Base-by-base conservation (phyloP, 2,329 filamentous ascomycete species). In the Dothideomycetes sp. region DNA sequence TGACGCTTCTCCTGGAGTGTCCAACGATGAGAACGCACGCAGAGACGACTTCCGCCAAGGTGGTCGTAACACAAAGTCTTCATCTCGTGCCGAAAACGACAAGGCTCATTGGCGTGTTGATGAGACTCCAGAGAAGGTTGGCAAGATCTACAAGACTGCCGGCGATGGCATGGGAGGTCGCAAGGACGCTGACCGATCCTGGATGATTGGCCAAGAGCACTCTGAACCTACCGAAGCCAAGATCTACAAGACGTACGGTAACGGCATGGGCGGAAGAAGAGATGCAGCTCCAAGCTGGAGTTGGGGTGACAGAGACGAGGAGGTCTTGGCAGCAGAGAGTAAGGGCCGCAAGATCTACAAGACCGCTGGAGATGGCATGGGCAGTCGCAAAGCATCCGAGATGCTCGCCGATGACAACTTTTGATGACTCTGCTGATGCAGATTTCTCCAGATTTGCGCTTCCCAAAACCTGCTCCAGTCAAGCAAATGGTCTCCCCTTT, bases 111-210 rank as follows among this genome's bases (percentile, higher is more conserved):
- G 7, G 7, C 7, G 22, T 12, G 7, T 27, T 27, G 22, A 38
- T 10, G 42, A 37, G 3, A 12, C 19, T 4, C n/a, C 38, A 5
- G 29, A 40, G 14, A 27, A 45, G 31, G 46, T 48, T 35, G 51
- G 55, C 50, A 58, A 57, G 50, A 56, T 58, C 38, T 58, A 57
- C 51, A 55, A 55, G 47, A 58, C 55, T 15, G 58, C 57, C 29
- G 57, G 57, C 30, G 56, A 61, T 36, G 79, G 80, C 38, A 82
- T 82, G 78, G 79, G 79, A 33, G 73, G 73, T 31, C 65, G 65
- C 45, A 74, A 69, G 55, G 72, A 69, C 33, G 65, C 67, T 31
- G 63, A 45, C 10, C 64, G 72, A 40, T 59, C 67, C 51, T 82
- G 77, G 76, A 22, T 36, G 5, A 73, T 76, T 45, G 70, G 71